These are phyloP conservation scores for Hymenochaete sp. DNA, from an alignment of 1,284 basidiomycete genomes.

Conservation along the genomic window DNA sequence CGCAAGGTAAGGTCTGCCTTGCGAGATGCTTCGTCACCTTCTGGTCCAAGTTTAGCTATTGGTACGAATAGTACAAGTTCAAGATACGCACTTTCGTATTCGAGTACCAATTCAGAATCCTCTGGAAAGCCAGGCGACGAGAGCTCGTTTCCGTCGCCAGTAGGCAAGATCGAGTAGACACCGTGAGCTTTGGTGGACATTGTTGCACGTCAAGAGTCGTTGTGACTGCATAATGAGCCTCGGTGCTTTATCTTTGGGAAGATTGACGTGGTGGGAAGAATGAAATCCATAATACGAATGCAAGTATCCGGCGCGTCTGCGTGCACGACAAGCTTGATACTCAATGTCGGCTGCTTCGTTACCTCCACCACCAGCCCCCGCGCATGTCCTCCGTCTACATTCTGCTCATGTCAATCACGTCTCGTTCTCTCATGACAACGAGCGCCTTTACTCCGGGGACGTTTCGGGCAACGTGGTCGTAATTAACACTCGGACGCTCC, in stretches of 20 bases:
- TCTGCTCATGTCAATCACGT: slow-evolving; percentile 30
- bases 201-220: too few relatives aligned
- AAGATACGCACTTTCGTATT: too few relatives aligned
- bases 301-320: background rate
- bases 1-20: background rate
- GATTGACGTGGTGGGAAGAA: too few relatives aligned
- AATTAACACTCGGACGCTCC: slow-evolving; percentile 63
- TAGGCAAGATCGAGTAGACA: too few relatives aligned
- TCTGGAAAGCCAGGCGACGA: too few relatives aligned
- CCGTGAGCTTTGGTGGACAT: too few relatives aligned
- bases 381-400: slow-evolving; percentile 36
- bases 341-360: slow-evolving; percentile 1
- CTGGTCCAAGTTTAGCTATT: background rate
- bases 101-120: too few relatives aligned
- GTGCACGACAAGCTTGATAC: background rate
- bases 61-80: too few relatives aligned
- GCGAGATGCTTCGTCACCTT: background rate
- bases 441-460: slow-evolving; percentile 77
- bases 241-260: too few relatives aligned
- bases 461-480: slow-evolving; percentile 60
- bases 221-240: too few relatives aligned
- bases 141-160: too few relatives aligned
- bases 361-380: slow-evolving; percentile 13
- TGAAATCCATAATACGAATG: too few relatives aligned
- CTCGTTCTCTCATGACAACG: slow-evolving; percentile 53